These are phyloP conservation scores for Eremothecium gossypii DNA, from an alignment of 1,139 yeast species.

Conservation along the genomic window DNA sequence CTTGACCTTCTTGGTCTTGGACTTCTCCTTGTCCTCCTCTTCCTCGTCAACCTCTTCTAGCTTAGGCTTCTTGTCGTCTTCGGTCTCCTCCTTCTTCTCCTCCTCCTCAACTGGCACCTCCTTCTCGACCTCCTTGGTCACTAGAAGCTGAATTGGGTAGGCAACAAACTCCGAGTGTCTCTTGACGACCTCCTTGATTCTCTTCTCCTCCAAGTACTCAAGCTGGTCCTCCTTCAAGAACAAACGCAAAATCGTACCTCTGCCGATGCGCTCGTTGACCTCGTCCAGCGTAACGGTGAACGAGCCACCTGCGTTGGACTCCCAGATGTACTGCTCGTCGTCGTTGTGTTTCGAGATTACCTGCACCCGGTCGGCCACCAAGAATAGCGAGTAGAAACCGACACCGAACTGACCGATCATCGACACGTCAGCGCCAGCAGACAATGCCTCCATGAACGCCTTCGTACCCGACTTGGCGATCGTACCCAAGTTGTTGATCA, in stretches of 20 bases:
- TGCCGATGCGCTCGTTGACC: constrained; percentile 71
- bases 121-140: constrained; percentile 97
- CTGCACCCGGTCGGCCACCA: constrained; percentile 98
- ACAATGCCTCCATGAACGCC: constrained; percentile 97
- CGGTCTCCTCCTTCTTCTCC: constrained; percentile 51
- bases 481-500: constrained; percentile 98
- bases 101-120: constrained; percentile 73
- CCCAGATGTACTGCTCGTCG: constrained; percentile 99
- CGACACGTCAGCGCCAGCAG: constrained; percentile 99
- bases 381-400: constrained; percentile 99
- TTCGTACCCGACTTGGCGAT: constrained; percentile 99
- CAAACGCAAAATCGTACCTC: constrained; percentile 94
- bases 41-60: constrained; percentile 60
- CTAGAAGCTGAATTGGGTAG: constrained; percentile 97
- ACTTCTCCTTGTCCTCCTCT: constrained; percentile 60
- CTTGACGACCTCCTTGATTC: constrained; percentile 98
- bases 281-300: constrained; percentile 93
- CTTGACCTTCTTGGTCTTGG: constrained; percentile 51
- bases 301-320: constrained; percentile 99
- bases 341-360: constrained; percentile 98
- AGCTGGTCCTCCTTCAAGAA: constrained; percentile 98
- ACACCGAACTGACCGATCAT: constrained; percentile 99
- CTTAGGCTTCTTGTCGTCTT: constrained; percentile 56
- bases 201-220: constrained; percentile 98
- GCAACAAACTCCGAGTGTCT: constrained; percentile 99